These are phyloP conservation scores for Hypomontagnella monticulosa DNA, from an alignment of 495 filamentous ascomycete species.

Conservation along the genomic window DNA sequence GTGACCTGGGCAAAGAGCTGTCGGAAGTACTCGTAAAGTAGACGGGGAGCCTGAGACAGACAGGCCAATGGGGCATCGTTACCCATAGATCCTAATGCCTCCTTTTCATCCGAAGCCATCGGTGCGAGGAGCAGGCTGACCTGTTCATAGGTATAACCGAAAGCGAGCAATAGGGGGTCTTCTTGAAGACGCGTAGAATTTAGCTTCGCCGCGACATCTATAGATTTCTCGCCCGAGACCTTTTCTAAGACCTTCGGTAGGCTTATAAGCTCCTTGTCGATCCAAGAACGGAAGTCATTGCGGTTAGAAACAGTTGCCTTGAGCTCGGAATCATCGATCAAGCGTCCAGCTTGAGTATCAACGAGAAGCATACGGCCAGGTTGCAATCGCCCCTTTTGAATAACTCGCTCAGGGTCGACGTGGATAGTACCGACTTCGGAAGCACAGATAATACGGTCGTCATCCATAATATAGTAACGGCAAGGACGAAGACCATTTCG, in stretches of 20 bases:
- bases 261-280: conserved; percentile 86
- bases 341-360: conserved; percentile 92
- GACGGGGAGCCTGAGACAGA: conserved; percentile 85
- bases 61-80: conserved; percentile 97
- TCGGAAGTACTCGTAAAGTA: conserved; percentile 98
- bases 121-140: conserved; percentile 92
- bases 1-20: conserved; percentile 99
- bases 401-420: conserved; percentile 87
- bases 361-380: conserved; percentile 98
- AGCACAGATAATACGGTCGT: conserved; percentile 98
- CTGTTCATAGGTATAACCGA: conserved; percentile 97
- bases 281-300: conserved; percentile 87
- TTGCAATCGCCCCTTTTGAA: conserved; percentile 95
- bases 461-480: conserved; percentile 97
- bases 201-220: conserved; percentile 71
- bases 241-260: conserved; percentile 71
- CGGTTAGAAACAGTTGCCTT: conserved; percentile 88
- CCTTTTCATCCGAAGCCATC: conserved; percentile 99
- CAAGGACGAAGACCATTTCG: conserved; percentile 96
- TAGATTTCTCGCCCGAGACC: conserved; percentile 39
- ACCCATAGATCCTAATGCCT: conserved; percentile 99
- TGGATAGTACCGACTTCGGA: conserved; percentile 97
- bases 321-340: conserved; percentile 94
- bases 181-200: conserved; percentile 81
- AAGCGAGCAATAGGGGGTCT: conserved; percentile 85